Percentiles rank a stretch among this genome's conserved stretches.
Conservation (phyloP, 768 basidiomycete species). For the Pleurotus eryngii region DNA sequence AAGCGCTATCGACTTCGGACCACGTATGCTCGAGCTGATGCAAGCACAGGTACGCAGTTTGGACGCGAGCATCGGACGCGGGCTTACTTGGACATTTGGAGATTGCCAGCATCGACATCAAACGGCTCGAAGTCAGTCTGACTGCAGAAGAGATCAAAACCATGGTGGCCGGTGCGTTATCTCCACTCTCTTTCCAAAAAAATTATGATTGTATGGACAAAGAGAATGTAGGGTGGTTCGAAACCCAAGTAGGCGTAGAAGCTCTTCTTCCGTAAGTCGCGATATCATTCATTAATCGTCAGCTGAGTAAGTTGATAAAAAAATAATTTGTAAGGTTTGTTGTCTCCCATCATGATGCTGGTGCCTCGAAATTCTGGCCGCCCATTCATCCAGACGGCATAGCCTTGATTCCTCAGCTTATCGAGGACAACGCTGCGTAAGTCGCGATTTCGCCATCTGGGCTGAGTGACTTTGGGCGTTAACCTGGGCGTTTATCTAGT, state of each 20-base stretch:
- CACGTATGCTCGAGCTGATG: constrained; percentile 6
- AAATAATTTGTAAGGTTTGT: background rate
- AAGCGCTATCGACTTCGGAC: background rate
- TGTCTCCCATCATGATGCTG: background rate
- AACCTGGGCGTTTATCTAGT: background rate
- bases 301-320: too few species aligned
- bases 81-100: background rate
- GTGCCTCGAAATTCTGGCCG: constrained; percentile 4
- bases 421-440: constrained; percentile 3
- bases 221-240: constrained; percentile 6
- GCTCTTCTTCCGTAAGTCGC: constrained; percentile 1
- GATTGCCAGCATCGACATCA: background rate
- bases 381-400: background rate
- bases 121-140: background rate
- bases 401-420: constrained; percentile 1
- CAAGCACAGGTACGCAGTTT: background rate
- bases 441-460: background rate
- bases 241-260: background rate
- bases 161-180: background rate
- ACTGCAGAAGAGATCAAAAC: background rate
- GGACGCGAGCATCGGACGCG: background rate
- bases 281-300: background rate
- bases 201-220: background rate
- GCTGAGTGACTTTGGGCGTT: background rate
- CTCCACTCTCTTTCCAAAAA: too few species aligned